Base-by-base conservation (phyloP, 164 flowering plant species). In the Tetracentron sinense region DNA sequence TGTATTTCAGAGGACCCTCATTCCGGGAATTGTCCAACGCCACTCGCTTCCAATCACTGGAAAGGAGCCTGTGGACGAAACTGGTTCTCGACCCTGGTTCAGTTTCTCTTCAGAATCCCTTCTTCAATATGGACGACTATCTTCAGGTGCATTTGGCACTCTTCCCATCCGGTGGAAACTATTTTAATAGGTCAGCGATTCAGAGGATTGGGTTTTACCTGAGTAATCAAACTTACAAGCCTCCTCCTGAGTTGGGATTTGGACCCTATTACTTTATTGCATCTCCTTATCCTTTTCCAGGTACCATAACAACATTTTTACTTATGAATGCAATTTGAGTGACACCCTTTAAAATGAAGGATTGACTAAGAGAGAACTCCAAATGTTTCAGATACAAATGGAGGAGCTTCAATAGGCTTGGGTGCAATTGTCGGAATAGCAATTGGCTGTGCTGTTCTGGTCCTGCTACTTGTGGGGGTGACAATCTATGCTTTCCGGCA, bases 71-170 rank as follows among this genome's bases (percentile, higher is more conserved):
- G 23, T 86, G 96, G 97, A 56, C 28, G 30, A 76, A 77, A 48
- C 67, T 94, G 28, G 72, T 53, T 42, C 88, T 94, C 8, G 72
- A 81, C 29, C 97, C 95, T 25, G 98, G 98, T 38, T 89, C 96
- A 20, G 93, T 94, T 56, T 79, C 68, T 54, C 80, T 94, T 44
- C 78, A 82, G 71, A 85, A 86, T 59, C 85, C 81, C 2, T 75
- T 74, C 75, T 89, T 94, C 83, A 77, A 89, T 63, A 33, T 3
- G 15, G 84, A 86, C 66, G 92, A 82, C 73, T 86, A 90, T 71
- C 90, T 94, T 66, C 90, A 78, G 62, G 69, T 94, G 55, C 78
- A 81, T n/a, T 64, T 94, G 61, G 80, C 64, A 10, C 86, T 94
- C 56, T 90, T 90, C 69, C 95, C 97, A 38, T 35, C 91, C 7